phyloP scores from a whole-genome alignment of 805 yeast species.

The Saccharomycopsis sp. region DNA sequence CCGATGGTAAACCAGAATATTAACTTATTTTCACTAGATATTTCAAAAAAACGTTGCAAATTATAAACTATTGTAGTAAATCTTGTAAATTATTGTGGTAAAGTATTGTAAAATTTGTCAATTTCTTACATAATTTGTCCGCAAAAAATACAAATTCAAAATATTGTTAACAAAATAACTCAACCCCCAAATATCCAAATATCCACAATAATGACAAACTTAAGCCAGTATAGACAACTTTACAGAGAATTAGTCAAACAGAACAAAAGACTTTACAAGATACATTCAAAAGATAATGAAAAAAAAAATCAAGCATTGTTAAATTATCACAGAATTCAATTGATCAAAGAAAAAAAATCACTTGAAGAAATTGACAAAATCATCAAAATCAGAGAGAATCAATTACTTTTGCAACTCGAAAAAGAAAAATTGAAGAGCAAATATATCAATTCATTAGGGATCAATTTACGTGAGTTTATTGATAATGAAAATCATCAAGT shows the following conservation, averaged over 20 bases:
- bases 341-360: conserved; percentile 2
- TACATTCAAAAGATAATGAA: conserved; percentile 30
- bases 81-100: no score
- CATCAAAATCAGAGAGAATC: neutral
- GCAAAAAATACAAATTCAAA: conserved; percentile 21
- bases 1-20: conserved; percentile 13
- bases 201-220: no score
- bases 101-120: no score
- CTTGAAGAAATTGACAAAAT: neutral
- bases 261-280: conserved; percentile 18
- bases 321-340: conserved; percentile 38
- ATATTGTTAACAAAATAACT: no score
- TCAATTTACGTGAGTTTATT: neutral
- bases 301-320: conserved; percentile 37
- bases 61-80: no score
- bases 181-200: no score
- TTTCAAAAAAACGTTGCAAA: no score
- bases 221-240: conserved; percentile 11
- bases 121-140: no score
- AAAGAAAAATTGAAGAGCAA: neutral
- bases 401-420: neutral
- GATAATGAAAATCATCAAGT: conserved; percentile 23
- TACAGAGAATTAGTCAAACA: conserved; percentile 14
- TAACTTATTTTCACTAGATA: no score
- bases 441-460: conserved; percentile 2